Evolutionary conservation across 176 grass and related monocot genomes (phyloP).

Genomic region (Musa itinerans): DNA sequence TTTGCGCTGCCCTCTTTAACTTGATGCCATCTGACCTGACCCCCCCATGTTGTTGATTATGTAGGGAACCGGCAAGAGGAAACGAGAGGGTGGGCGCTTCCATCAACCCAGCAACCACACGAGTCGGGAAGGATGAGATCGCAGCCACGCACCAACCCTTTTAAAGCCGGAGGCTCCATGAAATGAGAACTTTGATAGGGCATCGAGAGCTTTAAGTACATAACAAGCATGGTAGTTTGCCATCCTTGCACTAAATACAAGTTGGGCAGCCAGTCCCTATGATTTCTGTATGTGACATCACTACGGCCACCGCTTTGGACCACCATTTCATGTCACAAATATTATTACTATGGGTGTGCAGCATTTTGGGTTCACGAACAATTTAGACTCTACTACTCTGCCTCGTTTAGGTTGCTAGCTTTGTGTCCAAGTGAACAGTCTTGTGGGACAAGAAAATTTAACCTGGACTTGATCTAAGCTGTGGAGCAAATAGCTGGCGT

Average conservation of each 20-base stretch:
- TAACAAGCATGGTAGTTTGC: not conserved
- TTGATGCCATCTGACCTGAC: not conserved
- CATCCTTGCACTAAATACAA: not conserved
- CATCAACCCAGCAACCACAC: constrained; percentile 22
- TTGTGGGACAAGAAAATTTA: no score
- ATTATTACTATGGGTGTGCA: no score
- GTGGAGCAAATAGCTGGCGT: no score
- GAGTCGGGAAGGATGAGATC: not conserved
- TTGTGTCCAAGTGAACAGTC: no score
- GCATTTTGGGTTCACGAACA: no score
- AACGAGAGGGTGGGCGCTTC: constrained; percentile 25
- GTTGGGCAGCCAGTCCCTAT: not conserved
- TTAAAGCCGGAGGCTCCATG: not conserved
- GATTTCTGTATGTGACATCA: not conserved
- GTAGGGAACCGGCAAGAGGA: constrained; percentile 20
- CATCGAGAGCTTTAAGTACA: not conserved
- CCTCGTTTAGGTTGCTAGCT: no score
- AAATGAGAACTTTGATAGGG: not conserved
- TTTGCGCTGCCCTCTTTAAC: not conserved
- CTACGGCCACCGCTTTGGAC: not conserved
- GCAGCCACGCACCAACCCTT: not conserved
- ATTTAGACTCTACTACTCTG: no score
- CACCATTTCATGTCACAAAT: no score
- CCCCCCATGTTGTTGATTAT: not conserved
- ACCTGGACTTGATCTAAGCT: no score